Percentiles rank a stretch among this genome's conserved stretches.
These are phyloP conservation scores for Cenchrus purpureus DNA, from an alignment of 176 grass and related monocot species.

Conservation along the genomic window DNA sequence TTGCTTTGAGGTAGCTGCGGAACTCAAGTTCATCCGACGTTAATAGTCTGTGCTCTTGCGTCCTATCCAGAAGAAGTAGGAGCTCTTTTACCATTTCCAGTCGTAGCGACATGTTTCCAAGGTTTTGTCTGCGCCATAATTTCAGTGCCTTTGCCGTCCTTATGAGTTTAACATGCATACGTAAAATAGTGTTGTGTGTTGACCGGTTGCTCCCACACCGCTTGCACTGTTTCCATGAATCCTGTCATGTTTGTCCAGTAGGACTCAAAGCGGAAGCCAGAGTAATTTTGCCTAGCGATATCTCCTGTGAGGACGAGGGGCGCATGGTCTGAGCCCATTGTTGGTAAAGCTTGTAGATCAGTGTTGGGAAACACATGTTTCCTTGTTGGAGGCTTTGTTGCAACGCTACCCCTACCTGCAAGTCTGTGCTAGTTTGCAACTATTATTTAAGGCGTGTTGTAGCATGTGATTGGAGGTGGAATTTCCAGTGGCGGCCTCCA, in stretches of 20 bases:
- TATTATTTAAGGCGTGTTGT: too few relatives aligned
- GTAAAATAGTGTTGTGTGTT: not conserved
- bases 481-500: too few relatives aligned
- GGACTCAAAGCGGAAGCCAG: not conserved
- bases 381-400: too few relatives aligned
- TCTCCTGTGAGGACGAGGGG: not conserved
- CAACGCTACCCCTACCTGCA: too few relatives aligned
- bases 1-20: not conserved
- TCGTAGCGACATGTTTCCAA: not conserved
- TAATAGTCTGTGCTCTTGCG: not conserved
- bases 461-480: too few relatives aligned
- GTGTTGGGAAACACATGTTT: not conserved
- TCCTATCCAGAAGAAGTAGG: not conserved
- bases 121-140: too few relatives aligned
- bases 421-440: too few relatives aligned
- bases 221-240: not conserved
- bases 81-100: not conserved
- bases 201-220: not conserved
- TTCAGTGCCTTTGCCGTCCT: not conserved
- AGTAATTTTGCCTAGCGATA: not conserved
- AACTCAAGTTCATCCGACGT: fast-evolving
- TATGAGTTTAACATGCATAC: not conserved
- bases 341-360: not conserved
- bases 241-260: not conserved
- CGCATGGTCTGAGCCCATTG: not conserved